These are phyloP conservation scores for Chytriomyces sp. DNA, from an alignment of 192 early-diverging fungal species.

Conservation along the genomic window DNA sequence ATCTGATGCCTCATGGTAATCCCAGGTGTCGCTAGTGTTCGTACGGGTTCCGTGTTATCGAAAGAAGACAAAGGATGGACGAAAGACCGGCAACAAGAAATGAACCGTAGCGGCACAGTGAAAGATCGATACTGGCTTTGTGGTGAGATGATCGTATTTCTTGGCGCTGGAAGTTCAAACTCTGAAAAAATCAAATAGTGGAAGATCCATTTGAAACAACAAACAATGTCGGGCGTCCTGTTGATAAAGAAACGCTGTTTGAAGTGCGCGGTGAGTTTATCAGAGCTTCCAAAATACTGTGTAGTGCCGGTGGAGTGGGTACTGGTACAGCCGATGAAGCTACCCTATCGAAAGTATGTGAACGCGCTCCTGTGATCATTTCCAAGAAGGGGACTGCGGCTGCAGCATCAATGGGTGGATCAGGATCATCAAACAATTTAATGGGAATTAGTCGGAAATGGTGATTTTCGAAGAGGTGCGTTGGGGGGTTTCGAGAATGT, in stretches of 20 bases:
- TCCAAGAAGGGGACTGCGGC: conserved; percentile 20
- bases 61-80: conserved; percentile 49
- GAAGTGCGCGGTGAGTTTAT: conserved; percentile 45
- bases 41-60: conserved; percentile 35
- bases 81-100: conserved; percentile 44
- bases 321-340: conserved; percentile 5
- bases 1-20: background rate
- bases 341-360: conserved; percentile 30
- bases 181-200: conserved; percentile 16
- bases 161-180: background rate
- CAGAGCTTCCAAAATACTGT: conserved; percentile 36
- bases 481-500: background rate
- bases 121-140: conserved; percentile 46
- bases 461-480: background rate
- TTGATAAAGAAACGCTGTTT: conserved; percentile 44
- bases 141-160: conserved; percentile 20
- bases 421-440: background rate
- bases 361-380: conserved; percentile 31
- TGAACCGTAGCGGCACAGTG: conserved; percentile 35
- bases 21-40: conserved; percentile 37
- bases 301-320: conserved; percentile 12
- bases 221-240: conserved; percentile 42
- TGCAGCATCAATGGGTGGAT: background rate
- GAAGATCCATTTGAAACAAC: conserved; percentile 46
- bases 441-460: background rate